These are phyloP conservation scores for Tetracladium setigerum DNA, from an alignment of 495 filamentous ascomycete species.

Conservation along the genomic window DNA sequence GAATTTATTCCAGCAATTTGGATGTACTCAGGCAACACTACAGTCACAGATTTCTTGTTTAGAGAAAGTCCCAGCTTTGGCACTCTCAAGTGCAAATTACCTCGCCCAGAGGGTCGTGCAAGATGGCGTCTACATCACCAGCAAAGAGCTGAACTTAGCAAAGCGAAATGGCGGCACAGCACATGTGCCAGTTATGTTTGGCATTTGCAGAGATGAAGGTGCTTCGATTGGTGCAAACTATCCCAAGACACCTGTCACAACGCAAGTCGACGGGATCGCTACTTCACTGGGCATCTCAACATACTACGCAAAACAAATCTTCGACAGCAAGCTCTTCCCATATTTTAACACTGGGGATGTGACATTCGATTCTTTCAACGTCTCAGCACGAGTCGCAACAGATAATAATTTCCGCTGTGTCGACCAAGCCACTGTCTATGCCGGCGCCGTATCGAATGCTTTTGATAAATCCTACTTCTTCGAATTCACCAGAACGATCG, in stretches of 20 bases:
- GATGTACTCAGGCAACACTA: conserved; percentile 28
- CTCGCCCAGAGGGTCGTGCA: conserved; percentile 37
- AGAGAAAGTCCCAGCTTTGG: conserved; percentile 23
- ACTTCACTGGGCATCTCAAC: conserved; percentile 28
- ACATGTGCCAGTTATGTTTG: conserved; percentile 35
- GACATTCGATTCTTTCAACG: conserved; percentile 37
- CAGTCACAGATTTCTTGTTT: conserved; percentile 30
- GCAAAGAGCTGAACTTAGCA: conserved; percentile 27
- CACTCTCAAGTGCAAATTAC: conserved; percentile 22
- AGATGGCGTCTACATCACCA: conserved; percentile 35
- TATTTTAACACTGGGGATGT: conserved; percentile 30
- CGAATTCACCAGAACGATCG: conserved; percentile 32
- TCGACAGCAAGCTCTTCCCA: conserved; percentile 34
- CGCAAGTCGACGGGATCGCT: conserved; percentile 26
- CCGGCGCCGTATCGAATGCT: conserved; percentile 23
- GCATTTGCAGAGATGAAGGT: conserved; percentile 32
- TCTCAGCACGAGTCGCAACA: conserved; percentile 33
- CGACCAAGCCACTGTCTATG: conserved; percentile 38
- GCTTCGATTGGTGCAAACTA: conserved; percentile 30
- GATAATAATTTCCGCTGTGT: conserved; percentile 38
- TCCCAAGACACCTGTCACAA: conserved; percentile 25
- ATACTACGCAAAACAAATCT: conserved; percentile 28
- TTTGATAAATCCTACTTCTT: conserved; percentile 37
- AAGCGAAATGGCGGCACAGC: conserved; percentile 25
- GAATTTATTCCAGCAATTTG: conserved; percentile 28